Percentiles rank a stretch among this genome's conserved stretches.
Evolutionary conservation across 2,329 filamentous ascomycete species (phyloP).

Genomic region (Neospermospora avenae): DNA sequence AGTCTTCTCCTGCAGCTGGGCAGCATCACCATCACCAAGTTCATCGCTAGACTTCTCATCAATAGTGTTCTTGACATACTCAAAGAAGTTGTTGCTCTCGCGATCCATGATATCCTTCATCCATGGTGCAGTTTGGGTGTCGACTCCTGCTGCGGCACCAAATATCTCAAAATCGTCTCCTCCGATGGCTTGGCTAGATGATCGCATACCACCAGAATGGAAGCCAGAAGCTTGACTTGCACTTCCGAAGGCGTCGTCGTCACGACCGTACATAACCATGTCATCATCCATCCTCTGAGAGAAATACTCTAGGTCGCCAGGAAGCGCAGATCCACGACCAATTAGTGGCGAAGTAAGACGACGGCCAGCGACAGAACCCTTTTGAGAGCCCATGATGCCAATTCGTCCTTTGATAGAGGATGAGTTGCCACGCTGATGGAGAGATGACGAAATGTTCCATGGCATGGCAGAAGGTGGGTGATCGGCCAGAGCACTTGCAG

Average conservation of each 20-base stretch:
- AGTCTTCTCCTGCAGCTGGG: slow-evolving; percentile 35
- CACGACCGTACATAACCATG: slow-evolving; percentile 28
- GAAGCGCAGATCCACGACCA: slow-evolving; percentile 41
- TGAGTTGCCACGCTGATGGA: slow-evolving; percentile 42
- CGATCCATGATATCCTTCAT: slow-evolving; percentile 50
- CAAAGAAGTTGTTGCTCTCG: slow-evolving; percentile 61
- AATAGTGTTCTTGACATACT: slow-evolving; percentile 52
- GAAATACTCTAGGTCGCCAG: slow-evolving; percentile 27
- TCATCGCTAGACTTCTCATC: slow-evolving; percentile 33
- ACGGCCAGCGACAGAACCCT: slow-evolving; percentile 28
- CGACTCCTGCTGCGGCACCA: slow-evolving; percentile 38
- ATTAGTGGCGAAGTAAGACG: slow-evolving; percentile 59
- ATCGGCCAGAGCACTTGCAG: slow-evolving; percentile 63
- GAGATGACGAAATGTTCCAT: slow-evolving; percentile 61
- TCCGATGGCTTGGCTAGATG: slow-evolving; percentile 10
- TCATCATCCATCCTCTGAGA: slow-evolving; percentile 22
- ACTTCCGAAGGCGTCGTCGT: slow-evolving; percentile 14
- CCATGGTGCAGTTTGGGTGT: slow-evolving; percentile 51
- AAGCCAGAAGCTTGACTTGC: not conserved
- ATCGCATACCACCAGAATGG: not conserved
- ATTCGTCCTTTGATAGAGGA: slow-evolving; percentile 27
- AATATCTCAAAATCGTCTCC: slow-evolving; percentile 44
- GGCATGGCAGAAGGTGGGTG: slow-evolving; percentile 64
- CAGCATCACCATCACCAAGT: slow-evolving; percentile 13
- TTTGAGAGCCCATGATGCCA: slow-evolving; percentile 16